A percentile compares a stretch with the other conserved stretches of the same genome.
These are phyloP conservation scores for Gentiana macrophylla DNA, from an alignment of 257 asterid genomes.

Conservation along the genomic window DNA sequence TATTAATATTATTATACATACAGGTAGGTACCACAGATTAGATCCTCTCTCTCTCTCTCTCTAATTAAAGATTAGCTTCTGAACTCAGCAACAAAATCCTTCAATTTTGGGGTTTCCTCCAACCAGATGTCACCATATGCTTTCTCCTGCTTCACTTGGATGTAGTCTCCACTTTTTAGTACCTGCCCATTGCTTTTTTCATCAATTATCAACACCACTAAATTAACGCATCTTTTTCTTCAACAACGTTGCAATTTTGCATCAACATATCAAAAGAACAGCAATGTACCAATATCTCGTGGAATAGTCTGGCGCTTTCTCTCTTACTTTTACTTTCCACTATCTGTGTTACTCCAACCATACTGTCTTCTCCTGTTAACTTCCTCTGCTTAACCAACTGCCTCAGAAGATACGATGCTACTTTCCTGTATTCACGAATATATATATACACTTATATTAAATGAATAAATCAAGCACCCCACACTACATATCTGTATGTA, in stretches of 20 bases:
- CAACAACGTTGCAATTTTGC: no score
- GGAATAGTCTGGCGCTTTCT: slow-evolving; percentile 57
- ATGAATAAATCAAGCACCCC: no score
- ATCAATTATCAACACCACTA: no score
- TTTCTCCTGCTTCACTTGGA: slow-evolving; percentile 55
- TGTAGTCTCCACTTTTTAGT: slow-evolving; percentile 42
- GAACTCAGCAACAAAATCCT: slow-evolving; percentile 14
- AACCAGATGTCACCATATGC: slow-evolving; percentile 44
- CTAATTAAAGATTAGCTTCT: no score
- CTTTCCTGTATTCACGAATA: slow-evolving; percentile 26
- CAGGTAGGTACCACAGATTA: no score
- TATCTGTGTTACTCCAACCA: slow-evolving; percentile 31
- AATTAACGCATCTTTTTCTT: no score
- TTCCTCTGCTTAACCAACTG: slow-evolving; percentile 32
- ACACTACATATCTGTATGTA: no score
- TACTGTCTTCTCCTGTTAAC: slow-evolving; percentile 23
- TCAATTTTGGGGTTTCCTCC: slow-evolving; percentile 31
- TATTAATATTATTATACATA: no score
- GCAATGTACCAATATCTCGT: slow-evolving; percentile 63
- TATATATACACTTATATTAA: no score
- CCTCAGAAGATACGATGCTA: slow-evolving; percentile 31
- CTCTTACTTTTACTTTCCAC: slow-evolving; percentile 44
- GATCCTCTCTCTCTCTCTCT: no score
- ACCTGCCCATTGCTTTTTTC: slow-evolving; percentile 27
- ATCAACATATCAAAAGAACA: background rate